Base-by-base conservation (phyloP, 345 rosid species). In the Ceriops decandra region DNA sequence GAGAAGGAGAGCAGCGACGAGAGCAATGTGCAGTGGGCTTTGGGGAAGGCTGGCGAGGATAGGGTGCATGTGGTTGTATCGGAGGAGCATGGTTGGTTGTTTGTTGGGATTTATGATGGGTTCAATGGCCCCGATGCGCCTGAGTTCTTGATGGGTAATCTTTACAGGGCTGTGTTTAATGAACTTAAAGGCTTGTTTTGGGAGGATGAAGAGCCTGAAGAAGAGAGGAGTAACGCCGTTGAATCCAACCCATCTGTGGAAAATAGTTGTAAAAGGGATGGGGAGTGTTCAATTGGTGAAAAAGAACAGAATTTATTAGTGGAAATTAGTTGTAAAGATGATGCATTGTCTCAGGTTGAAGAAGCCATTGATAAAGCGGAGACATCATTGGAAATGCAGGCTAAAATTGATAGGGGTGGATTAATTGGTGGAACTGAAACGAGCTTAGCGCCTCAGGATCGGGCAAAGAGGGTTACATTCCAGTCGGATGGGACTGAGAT, bases 81-180 rank as follows among this genome's bases (percentile, higher is more conserved):
- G 47, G 98, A 93, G 82, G 95, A 93, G 81, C 97, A 91, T 54
- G 98, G 98, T 16, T 93, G 98, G 98, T 76, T 93, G 64, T 93
- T 91, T 56, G 97, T 89, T 32, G 97, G 98, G 68, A 91, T 93
- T 76, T 93, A 93, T 68, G 97, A 93, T 72, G 98, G 98, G 30
- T 93, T 93, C 81, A 93, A 93, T 30, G 97, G 98, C 32, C 98
- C 98, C 0, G 98, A 91, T 58, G 98, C 97, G 35, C 96, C 99
- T 1, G 97, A 93, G 62, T 93, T 91, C 86, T 75, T 91, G 86
- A 93, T 93, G 99, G 95, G 90, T 62, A 85, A 89, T 86, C 99
- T 93, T 36, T 93, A 93, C 71, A 85, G 97, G 36, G 96, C 97
- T 53, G 95, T 93, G 68, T 88, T 85, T 73, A 82, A 83, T 66